These are phyloP conservation scores for Eimeria zaria DNA, from an alignment of 169 alveolate genomes.

Conservation along the genomic window DNA sequence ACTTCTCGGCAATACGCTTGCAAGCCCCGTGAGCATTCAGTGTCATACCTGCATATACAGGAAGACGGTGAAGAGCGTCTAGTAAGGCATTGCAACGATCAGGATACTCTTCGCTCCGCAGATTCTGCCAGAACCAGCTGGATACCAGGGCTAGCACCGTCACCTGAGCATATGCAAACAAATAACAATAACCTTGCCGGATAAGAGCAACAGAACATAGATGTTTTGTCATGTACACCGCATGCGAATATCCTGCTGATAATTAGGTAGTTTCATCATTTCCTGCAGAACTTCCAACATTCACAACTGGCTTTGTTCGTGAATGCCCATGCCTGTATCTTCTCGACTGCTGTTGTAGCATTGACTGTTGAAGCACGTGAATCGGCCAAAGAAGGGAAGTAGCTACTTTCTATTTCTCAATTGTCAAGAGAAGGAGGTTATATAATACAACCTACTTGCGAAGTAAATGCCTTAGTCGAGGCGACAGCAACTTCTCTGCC, in stretches of 20 bases:
- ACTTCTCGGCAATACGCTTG: slow-evolving; percentile 82
- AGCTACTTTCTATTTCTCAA: background rate
- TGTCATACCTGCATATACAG: slow-evolving; percentile 91
- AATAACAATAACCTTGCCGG: background rate
- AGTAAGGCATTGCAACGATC: slow-evolving; percentile 82
- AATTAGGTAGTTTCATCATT: background rate
- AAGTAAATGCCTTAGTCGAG: slow-evolving; percentile 98
- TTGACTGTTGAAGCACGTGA: background rate
- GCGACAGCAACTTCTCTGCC: slow-evolving; percentile 99
- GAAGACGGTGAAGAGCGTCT: slow-evolving; percentile 91
- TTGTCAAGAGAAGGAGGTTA: background rate
- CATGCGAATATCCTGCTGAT: background rate
- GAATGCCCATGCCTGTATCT: too few relatives aligned
- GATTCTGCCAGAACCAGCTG: slow-evolving; percentile 92
- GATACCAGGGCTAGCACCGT: slow-evolving; percentile 92
- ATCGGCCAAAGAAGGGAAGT: background rate
- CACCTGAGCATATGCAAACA: slow-evolving; percentile 83
- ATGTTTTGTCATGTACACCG: background rate
- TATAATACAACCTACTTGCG: slow-evolving; percentile 93
- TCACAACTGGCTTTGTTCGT: too few relatives aligned
- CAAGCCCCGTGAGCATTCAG: slow-evolving; percentile 86
- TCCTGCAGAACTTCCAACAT: too few relatives aligned
- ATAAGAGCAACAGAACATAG: background rate
- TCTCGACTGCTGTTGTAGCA: background rate
- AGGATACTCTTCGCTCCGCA: slow-evolving; percentile 53